Base-by-base conservation (phyloP, 75 land plant species). In the Ceratopteris richardii region DNA sequence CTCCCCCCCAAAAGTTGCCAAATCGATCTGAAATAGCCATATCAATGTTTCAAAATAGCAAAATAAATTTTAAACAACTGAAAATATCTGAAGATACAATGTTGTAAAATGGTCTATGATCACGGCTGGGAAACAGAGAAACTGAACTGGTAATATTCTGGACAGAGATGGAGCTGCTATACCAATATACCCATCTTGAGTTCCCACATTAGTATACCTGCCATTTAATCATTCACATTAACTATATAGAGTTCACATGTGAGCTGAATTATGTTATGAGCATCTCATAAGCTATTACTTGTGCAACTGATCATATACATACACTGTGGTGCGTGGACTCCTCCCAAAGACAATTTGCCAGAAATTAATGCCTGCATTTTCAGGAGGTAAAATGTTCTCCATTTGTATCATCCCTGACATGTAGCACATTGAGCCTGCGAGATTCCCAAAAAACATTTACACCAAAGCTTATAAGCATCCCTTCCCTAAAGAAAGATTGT, bases 111-210 rank as follows among this genome's bases (percentile, higher is more conserved):
- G n/a, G n/a, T n/a, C n/a, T n/a, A n/a, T n/a, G n/a, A n/a, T n/a
- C n/a, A n/a, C n/a, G n/a, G n/a, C n/a, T n/a, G 33, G 25, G 19
- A 4, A 10, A 9, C 9, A 33, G 37, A 33, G 9, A 43, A 16
- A 31, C 77, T 76, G 56, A 27, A 89, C 95, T 67, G 95, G 95
- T 18, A 89, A 71, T 51, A 89, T 80, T 59, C 84, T 80, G 52
- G 84, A 77, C 44, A 83, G 79, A 54, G 83, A 77, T 27, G 95
- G 86, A 60, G 95, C 95, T 44, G 83, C 81, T 56, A 89, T 66
- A 57, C 90, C 95, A 64, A 89, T 78, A 75, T 77, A 89, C 24
- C 95, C 95, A 80, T 89, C 90, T 56, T 58, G 66, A 25, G 71
- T 25, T 31, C 86, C 95, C 31, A 66, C 18, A 70, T 89, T 89